These are phyloP conservation scores for Neopestalotiopsis sp. DNA, from an alignment of 2,329 filamentous ascomycete species.

Conservation along the genomic window DNA sequence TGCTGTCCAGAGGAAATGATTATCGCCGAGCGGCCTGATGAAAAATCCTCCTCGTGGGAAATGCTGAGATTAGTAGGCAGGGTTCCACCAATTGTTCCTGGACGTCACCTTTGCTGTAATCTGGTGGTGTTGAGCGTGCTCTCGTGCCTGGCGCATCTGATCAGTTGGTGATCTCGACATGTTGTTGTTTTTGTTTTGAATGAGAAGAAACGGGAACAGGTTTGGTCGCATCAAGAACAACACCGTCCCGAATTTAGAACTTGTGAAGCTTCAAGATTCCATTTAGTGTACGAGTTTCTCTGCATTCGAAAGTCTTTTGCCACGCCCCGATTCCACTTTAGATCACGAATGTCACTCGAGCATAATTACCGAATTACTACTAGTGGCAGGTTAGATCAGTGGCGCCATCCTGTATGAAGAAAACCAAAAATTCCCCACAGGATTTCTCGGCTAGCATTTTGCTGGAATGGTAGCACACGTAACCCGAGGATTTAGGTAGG, in stretches of 20 bases:
- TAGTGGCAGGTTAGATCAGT: not conserved
- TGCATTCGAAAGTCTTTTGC: not conserved
- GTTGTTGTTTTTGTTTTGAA: no score
- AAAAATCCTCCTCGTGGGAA: not conserved
- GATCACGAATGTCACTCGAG: not conserved
- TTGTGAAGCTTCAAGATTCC: not conserved
- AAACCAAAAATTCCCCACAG: not conserved
- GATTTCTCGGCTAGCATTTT: not conserved
- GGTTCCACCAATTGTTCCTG: not conserved
- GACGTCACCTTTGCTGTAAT: not conserved
- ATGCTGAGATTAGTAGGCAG: not conserved
- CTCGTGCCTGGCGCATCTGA: no score
- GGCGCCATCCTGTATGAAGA: not conserved
- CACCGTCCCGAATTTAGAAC: not conserved
- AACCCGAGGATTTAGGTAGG: no score
- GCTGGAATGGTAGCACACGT: not conserved
- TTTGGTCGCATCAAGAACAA: not conserved
- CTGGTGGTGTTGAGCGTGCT: no score
- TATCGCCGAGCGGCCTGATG: not conserved
- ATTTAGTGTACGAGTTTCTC: not conserved
- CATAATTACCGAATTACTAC: not conserved
- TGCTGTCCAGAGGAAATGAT: slow-evolving; percentile 1
- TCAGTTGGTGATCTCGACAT: no score
- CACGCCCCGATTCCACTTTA: not conserved
- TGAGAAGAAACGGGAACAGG: no score